Evolutionary conservation across 1,139 yeast species (phyloP).

Genomic region (Pneumocystis sp.): DNA sequence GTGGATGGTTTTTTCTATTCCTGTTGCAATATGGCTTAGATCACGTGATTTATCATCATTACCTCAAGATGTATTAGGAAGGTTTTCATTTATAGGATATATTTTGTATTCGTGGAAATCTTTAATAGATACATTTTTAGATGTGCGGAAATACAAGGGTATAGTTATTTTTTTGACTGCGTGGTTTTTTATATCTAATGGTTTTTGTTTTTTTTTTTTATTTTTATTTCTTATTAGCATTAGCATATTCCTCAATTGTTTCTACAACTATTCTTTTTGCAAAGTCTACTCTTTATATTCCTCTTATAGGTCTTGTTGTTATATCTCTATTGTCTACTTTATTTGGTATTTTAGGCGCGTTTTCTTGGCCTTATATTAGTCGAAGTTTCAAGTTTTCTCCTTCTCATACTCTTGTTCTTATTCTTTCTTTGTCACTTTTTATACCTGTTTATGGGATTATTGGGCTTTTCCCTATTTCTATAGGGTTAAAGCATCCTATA

Average conservation of each 20-base stretch:
- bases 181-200: conserved; percentile 32
- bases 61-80: conserved; percentile 10
- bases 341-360: conserved; percentile 50
- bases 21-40: conserved; percentile 34
- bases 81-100: conserved; percentile 21
- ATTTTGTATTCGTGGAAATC: conserved; percentile 46
- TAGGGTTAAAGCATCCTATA: conserved; percentile 44
- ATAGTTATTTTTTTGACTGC: conserved; percentile 16
- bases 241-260: conserved; percentile 55
- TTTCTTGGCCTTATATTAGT: conserved; percentile 9
- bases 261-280: conserved; percentile 62
- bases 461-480: conserved; percentile 37
- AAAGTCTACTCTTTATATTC: conserved; percentile 48
- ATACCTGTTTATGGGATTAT: conserved; percentile 53
- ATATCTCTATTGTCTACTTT: conserved; percentile 48
- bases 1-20: conserved; percentile 57
- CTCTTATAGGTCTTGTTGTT: conserved; percentile 43
- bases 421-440: conserved; percentile 43
- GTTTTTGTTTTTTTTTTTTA: conserved; percentile 41
- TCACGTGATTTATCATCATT: conserved; percentile 30
- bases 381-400: conserved; percentile 8
- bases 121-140: conserved; percentile 29
- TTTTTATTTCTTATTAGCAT: conserved; percentile 54
- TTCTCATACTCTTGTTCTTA: conserved; percentile 35
- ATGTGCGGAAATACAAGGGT: not conserved